phyloP scores from a whole-genome alignment of 306 rosid genomes.

The Sphenostylis stenocarpa region DNA sequence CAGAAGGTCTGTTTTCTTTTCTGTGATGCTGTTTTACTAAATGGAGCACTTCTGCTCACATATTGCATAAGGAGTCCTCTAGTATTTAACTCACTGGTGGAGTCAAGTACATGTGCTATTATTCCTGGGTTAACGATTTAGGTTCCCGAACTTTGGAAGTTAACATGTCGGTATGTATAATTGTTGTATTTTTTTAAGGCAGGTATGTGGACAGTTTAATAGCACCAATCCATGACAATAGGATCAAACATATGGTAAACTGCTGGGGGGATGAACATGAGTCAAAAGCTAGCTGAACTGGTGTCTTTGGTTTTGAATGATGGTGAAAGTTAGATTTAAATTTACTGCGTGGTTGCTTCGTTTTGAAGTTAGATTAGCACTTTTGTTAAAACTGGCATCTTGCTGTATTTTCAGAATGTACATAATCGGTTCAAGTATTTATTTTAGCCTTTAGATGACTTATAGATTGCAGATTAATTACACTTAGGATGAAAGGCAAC shows the following conservation, averaged over 20 bases:
- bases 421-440: conserved; percentile 9
- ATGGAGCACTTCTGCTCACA: conserved; percentile 47
- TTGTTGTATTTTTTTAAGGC: conserved; percentile 28
- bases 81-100: conserved; percentile 41
- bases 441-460: conserved; percentile 21
- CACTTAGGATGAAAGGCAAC: conserved; percentile 20
- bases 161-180: conserved; percentile 9
- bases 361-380: conserved; percentile 7
- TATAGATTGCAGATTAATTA: background rate
- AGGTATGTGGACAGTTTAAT: conserved; percentile 25
- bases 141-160: conserved; percentile 27
- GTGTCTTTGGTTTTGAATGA: conserved; percentile 26
- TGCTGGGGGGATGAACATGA: conserved; percentile 30
- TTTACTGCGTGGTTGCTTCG: conserved; percentile 10
- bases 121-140: conserved; percentile 34
- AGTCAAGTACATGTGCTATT: conserved; percentile 40
- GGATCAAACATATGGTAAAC: conserved; percentile 37
- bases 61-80: conserved; percentile 46
- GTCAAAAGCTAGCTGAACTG: conserved; percentile 33
- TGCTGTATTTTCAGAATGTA: conserved; percentile 17
- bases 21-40: conserved; percentile 45
- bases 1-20: conserved; percentile 85
- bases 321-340: conserved; percentile 24
- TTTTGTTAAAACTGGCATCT: conserved; percentile 1
- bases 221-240: conserved; percentile 23